phyloP scores from a whole-genome alignment of 352 stramenopile species.

The Phytophthora quininea region DNA sequence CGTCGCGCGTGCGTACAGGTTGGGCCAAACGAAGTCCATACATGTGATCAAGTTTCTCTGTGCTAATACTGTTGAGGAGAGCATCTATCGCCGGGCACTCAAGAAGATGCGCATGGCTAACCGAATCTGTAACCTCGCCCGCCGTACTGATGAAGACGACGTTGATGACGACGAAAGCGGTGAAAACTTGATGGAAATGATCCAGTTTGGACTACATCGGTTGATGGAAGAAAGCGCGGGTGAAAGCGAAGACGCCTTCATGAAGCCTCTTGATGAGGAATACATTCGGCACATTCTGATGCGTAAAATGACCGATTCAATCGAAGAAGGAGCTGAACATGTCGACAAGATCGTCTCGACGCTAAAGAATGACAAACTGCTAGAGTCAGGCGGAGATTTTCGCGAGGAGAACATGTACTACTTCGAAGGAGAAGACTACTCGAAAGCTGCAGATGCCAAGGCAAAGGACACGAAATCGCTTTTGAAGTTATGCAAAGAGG shows the following conservation, averaged over 20 bases:
- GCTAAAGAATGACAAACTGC: constrained; percentile 53
- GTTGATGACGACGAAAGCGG: constrained; percentile 45
- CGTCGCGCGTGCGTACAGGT: constrained; percentile 68
- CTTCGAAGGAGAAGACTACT: constrained; percentile 82
- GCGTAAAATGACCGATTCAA: constrained; percentile 20
- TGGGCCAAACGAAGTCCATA: constrained; percentile 80
- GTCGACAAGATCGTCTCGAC: constrained; percentile 10
- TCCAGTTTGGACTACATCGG: constrained; percentile 79
- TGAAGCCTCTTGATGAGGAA: constrained; percentile 58
- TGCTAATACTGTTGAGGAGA: constrained; percentile 79
- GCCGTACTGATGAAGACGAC: constrained; percentile 30
- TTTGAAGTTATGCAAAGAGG: constrained; percentile 37
- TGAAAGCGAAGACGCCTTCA: constrained; percentile 36
- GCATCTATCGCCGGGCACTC: constrained; percentile 73
- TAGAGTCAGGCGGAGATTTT: constrained; percentile 62
- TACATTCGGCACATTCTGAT: constrained; percentile 62
- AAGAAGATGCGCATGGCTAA: constrained; percentile 80
- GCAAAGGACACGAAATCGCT: constrained; percentile 50
- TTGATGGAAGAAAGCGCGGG: constrained; percentile 50
- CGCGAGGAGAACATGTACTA: constrained; percentile 87
- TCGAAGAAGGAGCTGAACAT: constrained; percentile 1
- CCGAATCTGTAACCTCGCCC: constrained; percentile 72
- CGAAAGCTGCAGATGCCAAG: constrained; percentile 41
- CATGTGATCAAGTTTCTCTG: constrained; percentile 83
- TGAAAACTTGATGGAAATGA: constrained; percentile 64